A percentile compares a stretch with the other conserved stretches of the same genome.
Evolutionary conservation across 2,329 filamentous ascomycete species (phyloP).

Genomic region (Fusarium sp.): DNA sequence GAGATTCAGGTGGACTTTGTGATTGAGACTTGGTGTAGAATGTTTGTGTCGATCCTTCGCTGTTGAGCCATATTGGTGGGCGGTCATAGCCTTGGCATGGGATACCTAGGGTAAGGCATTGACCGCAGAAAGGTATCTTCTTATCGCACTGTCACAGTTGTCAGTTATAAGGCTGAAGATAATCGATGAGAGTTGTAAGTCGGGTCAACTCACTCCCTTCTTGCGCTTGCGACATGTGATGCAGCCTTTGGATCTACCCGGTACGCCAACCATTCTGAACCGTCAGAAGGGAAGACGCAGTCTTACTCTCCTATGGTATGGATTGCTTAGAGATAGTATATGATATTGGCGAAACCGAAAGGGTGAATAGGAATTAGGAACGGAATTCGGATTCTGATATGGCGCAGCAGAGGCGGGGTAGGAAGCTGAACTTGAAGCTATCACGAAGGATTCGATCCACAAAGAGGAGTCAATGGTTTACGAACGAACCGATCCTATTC

Average conservation of each 20-base stretch:
- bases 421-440: not conserved
- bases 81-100: constrained; percentile 10
- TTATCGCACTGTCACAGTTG: constrained; percentile 10
- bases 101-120: constrained; percentile 6
- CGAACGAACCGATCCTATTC: not conserved
- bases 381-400: not conserved
- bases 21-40: not conserved
- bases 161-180: not conserved
- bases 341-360: too few species aligned
- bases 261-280: constrained; percentile 16
- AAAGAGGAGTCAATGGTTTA: not conserved
- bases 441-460: not conserved
- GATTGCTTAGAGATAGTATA: too few species aligned
- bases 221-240: constrained; percentile 15
- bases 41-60: not conserved
- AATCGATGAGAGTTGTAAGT: not conserved
- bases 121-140: not conserved
- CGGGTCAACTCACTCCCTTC: constrained; percentile 6
- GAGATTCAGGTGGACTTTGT: not conserved
- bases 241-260: constrained; percentile 20
- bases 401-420: not conserved
- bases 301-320: not conserved
- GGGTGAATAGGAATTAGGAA: too few species aligned
- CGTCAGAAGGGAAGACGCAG: too few species aligned
- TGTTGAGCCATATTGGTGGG: constrained; percentile 18